Conservation (phyloP, 768 basidiomycete genomes). For the Boletellus ananiceps region DNA sequence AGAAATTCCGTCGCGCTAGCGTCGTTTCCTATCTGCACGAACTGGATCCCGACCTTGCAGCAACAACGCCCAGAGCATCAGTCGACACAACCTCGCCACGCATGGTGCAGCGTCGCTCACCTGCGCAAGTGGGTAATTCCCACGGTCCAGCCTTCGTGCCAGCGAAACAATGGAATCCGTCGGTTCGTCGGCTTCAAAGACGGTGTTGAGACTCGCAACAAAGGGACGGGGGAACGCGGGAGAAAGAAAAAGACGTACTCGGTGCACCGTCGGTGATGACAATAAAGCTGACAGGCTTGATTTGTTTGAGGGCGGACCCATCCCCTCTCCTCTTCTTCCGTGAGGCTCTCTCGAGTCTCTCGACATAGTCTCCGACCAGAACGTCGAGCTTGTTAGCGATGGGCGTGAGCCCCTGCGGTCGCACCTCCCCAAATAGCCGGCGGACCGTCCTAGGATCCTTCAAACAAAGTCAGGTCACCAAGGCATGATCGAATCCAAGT, state of each 20-base stretch:
- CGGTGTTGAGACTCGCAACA: neutral
- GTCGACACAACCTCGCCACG: neutral
- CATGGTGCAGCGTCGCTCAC: conserved; percentile 24
- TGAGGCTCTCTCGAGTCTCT: conserved; percentile 31
- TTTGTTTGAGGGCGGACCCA: conserved; percentile 21
- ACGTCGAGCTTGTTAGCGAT: conserved; percentile 40
- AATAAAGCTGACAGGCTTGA: conserved; percentile 57
- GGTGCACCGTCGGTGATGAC: conserved; percentile 63
- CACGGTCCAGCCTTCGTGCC: conserved; percentile 48
- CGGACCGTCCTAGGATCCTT: conserved; percentile 39
- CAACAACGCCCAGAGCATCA: conserved; percentile 3
- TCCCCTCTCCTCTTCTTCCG: conserved; percentile 21
- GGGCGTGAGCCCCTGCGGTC: conserved; percentile 43
- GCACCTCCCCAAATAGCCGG: conserved; percentile 40
- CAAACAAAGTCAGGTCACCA: neutral
- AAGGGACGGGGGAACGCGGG: neutral
- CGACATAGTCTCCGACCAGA: conserved; percentile 37
- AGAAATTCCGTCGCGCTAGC: conserved; percentile 40
- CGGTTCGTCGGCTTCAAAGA: conserved; percentile 46
- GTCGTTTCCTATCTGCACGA: conserved; percentile 63
- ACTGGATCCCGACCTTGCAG: conserved; percentile 58
- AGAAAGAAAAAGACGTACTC: conserved; percentile 35
- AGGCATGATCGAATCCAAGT: neutral
- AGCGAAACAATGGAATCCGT: conserved; percentile 42
- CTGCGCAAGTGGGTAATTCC: conserved; percentile 50